Evolutionary conservation across 495 filamentous ascomycete genomes (phyloP), one percentile per base, ranked within the genome.

Genomic region (Aspergillus sparsus): DNA sequence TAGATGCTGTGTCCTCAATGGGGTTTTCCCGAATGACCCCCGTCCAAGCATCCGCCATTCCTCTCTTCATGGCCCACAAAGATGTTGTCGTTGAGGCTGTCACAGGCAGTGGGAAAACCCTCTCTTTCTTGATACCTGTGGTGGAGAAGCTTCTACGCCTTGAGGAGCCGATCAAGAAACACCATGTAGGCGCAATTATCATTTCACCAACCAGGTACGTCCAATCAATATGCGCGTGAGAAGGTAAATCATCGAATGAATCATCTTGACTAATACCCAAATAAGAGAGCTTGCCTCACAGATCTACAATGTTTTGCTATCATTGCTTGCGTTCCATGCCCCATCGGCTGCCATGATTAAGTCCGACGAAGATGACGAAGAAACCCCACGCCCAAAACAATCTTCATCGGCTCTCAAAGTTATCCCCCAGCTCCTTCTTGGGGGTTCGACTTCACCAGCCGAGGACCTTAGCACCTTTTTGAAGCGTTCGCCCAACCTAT

Each of bases 11-110:
- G 60, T 78, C 84, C 31, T 85, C 85, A 53, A 91, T 93, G 88
- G 90, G 92, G 47, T 97, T 97, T 71, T 80, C 79, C 47, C 85
- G 87, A 65, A 95, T 93, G 77, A 98, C 94, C 3, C 94, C 94
- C 1, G 94, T 97, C 13, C 94, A 98, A 72, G 90, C 92, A 21
- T 93, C 89, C n/a, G 88, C 89, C 13, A 91, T 98, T 62, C 93
- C 93, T 10, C 82, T 97, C 13, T 96, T 97, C 72, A 86, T 91
- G 75, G 87, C 86, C 7, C 91, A 98, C 72, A 97, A 97, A 66
- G 94, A 98, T 75, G 93, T 98, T 0, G 93, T 98, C 3, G 93
- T 97, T 32, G 93, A 97, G 71, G 95, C 94, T 2, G 94, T 97
- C 7, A 98, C 94, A 3, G 94, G 95, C 7, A 94, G 89, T 68